Conservation (phyloP, 176 grass and related monocot genomes). For the Musa beccarii region DNA sequence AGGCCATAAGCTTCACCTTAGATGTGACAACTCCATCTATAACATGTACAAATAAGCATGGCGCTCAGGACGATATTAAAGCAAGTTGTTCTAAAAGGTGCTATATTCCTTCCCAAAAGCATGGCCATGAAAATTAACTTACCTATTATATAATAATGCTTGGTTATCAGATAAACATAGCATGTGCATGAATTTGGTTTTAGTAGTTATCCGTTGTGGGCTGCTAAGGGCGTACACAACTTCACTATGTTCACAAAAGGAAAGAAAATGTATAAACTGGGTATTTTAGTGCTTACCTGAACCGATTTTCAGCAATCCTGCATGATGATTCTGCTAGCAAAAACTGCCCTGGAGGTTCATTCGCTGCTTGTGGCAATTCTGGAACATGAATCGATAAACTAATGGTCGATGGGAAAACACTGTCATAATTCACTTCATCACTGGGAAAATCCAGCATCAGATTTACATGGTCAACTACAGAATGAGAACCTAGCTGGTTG, state of each 20-base stretch:
- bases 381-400: slow-evolving; percentile 55
- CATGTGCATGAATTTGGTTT: no score
- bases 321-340: slow-evolving; percentile 34
- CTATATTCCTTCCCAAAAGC: no score
- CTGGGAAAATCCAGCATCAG: slow-evolving; percentile 58
- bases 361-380: slow-evolving; percentile 26
- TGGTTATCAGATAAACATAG: no score
- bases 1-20: no score
- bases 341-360: slow-evolving; percentile 16
- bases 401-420: slow-evolving; percentile 46
- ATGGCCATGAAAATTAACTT: no score
- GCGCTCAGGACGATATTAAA: no score
- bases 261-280: not conserved
- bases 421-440: slow-evolving; percentile 27
- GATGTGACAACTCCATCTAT: no score
- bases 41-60: no score
- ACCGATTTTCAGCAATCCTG: slow-evolving; percentile 54
- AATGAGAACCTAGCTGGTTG: slow-evolving; percentile 21
- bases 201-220: not conserved
- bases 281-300: slow-evolving; percentile 49
- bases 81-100: no score
- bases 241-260: not conserved
- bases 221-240: not conserved
- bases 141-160: no score
- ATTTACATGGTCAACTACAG: slow-evolving; percentile 42